Percentiles rank a stretch among this genome's conserved stretches.
Evolutionary conservation across 768 basidiomycete genomes (phyloP).

Genomic region (Rhizopogon vulgaris): DNA sequence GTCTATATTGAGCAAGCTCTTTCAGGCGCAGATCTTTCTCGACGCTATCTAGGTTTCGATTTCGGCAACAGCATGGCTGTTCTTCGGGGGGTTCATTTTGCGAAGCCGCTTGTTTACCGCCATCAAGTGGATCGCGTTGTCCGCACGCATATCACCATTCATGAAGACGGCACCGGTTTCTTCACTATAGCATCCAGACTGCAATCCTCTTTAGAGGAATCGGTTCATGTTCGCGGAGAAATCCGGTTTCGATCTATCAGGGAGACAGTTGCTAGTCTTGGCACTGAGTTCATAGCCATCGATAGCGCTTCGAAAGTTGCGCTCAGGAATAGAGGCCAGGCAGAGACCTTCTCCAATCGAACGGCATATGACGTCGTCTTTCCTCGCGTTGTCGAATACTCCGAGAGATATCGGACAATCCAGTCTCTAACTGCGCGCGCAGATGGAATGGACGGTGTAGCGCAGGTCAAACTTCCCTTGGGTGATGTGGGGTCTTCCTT

Average conservation of each 20-base stretch:
- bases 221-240: constrained; percentile 41
- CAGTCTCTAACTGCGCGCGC: constrained; percentile 44
- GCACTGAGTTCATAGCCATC: constrained; percentile 27
- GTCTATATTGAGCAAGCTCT: constrained; percentile 55
- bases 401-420: constrained; percentile 51
- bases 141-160: constrained; percentile 33
- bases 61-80: constrained; percentile 28
- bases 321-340: constrained; percentile 14
- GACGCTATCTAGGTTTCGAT: constrained; percentile 25
- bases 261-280: constrained; percentile 32
- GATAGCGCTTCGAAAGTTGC: constrained; percentile 27
- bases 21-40: constrained; percentile 36
- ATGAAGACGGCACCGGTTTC: constrained; percentile 28
- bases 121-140: constrained; percentile 26
- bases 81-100: constrained; percentile 41
- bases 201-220: constrained; percentile 24
- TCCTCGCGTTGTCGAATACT: constrained; percentile 62
- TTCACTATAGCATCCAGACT: constrained; percentile 44
- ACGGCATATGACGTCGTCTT: constrained; percentile 64
- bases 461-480: constrained; percentile 38
- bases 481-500: constrained; percentile 27
- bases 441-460: constrained; percentile 46
- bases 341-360: constrained; percentile 48
- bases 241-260: constrained; percentile 31
- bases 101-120: constrained; percentile 48